Evolutionary conservation across 2,329 filamentous ascomycete species (phyloP).

Genomic region (Lachnellula cervina): DNA sequence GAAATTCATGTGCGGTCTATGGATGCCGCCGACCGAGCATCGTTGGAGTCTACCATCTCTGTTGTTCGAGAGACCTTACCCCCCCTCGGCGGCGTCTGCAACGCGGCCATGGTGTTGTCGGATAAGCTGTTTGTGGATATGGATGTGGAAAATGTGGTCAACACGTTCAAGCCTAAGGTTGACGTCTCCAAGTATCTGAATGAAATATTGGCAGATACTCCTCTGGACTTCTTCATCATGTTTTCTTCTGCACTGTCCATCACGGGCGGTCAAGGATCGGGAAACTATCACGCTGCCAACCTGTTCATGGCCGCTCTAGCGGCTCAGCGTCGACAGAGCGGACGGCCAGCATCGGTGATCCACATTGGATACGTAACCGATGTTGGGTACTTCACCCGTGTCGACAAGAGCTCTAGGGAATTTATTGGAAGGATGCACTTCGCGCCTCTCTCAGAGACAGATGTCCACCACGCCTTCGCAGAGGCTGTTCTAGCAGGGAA

Average conservation of each 20-base stretch:
- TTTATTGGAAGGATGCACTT: too few relatives aligned
- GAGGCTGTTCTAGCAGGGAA: too few relatives aligned
- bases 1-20: background rate
- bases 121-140: slow-evolving; percentile 25
- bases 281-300: slow-evolving; percentile 14
- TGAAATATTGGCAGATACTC: background rate
- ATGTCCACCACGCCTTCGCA: too few relatives aligned
- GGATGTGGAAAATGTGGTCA: slow-evolving; percentile 32
- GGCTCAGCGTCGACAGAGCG: background rate
- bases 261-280: slow-evolving; percentile 5
- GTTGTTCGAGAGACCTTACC: slow-evolving; percentile 55
- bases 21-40: background rate
- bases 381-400: too few relatives aligned
- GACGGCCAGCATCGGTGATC: too few relatives aligned
- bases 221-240: slow-evolving; percentile 38
- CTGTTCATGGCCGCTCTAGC: background rate
- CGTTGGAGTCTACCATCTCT: slow-evolving; percentile 30
- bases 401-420: too few relatives aligned
- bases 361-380: too few relatives aligned
- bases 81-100: background rate
- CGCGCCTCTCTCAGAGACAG: too few relatives aligned
- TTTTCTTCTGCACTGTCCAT: slow-evolving; percentile 32
- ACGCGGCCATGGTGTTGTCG: background rate
- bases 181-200: slow-evolving; percentile 13
- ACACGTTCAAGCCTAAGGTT: slow-evolving; percentile 32